Conservation (phyloP, 345 rosid species). For the Salix viminalis region DNA sequence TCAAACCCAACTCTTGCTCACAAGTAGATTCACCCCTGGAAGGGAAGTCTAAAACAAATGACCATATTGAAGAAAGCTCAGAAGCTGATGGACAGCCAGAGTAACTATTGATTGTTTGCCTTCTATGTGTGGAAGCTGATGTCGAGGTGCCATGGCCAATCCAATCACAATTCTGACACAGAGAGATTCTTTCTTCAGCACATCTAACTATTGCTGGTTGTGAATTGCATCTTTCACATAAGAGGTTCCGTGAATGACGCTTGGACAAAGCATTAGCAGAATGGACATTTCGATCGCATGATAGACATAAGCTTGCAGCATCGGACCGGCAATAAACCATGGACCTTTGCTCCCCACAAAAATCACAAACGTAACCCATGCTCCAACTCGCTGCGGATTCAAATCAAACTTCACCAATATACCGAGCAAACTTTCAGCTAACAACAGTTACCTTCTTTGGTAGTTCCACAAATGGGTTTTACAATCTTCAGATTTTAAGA, state of each 20-base stretch:
- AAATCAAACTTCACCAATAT: constrained; percentile 15
- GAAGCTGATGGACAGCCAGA: constrained; percentile 90
- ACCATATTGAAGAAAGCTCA: constrained; percentile 88
- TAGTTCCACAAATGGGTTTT: not conserved
- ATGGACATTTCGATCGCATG: constrained; percentile 91
- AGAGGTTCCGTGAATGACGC: constrained; percentile 78
- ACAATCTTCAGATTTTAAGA: not conserved
- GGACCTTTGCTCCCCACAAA: constrained; percentile 86
- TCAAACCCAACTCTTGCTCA: constrained; percentile 75
- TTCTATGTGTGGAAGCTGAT: constrained; percentile 51
- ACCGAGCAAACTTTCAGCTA: constrained; percentile 20
- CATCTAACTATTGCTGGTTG: constrained; percentile 85
- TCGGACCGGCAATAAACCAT: constrained; percentile 93
- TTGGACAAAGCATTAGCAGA: constrained; percentile 90
- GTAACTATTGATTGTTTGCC: constrained; percentile 73
- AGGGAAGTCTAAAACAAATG: constrained; percentile 55
- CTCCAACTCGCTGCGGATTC: constrained; percentile 12
- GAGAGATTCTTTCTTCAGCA: constrained; percentile 66
- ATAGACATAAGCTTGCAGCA: constrained; percentile 87
- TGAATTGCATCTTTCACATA: constrained; percentile 84
- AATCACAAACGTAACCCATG: constrained; percentile 93
- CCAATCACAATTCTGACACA: constrained; percentile 99
- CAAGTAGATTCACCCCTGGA: constrained; percentile 53
- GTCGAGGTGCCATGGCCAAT: constrained; percentile 57
- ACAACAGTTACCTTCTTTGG: constrained; percentile 18